Percentiles rank a stretch among this genome's conserved stretches.
These are phyloP conservation scores for Dendrocalamus latiflorus DNA, from an alignment of 202 grass and related monocot species.

Conservation along the genomic window DNA sequence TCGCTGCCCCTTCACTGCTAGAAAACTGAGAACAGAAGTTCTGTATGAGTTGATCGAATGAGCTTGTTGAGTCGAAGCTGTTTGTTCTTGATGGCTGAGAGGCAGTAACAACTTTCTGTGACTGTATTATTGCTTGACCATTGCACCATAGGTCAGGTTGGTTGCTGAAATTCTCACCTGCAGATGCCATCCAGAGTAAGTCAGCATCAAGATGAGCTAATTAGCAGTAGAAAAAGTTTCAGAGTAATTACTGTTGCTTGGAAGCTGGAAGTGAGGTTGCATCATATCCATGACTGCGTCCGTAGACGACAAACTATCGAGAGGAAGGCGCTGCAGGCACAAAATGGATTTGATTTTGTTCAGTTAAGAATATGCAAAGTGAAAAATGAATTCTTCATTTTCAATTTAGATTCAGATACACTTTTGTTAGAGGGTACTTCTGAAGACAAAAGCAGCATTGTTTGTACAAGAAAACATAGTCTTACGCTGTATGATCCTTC, in stretches of 20 bases:
- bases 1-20: neutral
- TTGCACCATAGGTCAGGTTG: neutral
- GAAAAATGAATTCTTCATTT: neutral
- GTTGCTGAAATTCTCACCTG: constrained; percentile 36
- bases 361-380: neutral
- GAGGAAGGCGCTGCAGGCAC: constrained; percentile 2
- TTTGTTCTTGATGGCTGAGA: constrained; percentile 41
- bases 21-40: constrained; percentile 20
- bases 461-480: neutral
- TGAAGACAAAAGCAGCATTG: neutral
- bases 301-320: neutral
- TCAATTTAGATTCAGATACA: neutral
- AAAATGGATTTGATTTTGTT: constrained; percentile 19
- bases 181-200: neutral
- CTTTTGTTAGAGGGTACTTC: neutral
- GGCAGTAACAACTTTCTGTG: neutral
- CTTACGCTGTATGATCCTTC: constrained; percentile 35
- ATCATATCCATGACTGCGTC: constrained; percentile 5
- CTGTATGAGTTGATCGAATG: constrained; percentile 32
- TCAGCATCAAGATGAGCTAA: constrained; percentile 12
- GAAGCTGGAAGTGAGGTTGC: constrained; percentile 19
- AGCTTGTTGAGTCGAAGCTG: constrained; percentile 40
- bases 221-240: neutral
- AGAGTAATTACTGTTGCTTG: constrained; percentile 26
- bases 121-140: neutral